Conservation (phyloP, 495 filamentous ascomycete genomes). For the Cercophora sp. region DNA sequence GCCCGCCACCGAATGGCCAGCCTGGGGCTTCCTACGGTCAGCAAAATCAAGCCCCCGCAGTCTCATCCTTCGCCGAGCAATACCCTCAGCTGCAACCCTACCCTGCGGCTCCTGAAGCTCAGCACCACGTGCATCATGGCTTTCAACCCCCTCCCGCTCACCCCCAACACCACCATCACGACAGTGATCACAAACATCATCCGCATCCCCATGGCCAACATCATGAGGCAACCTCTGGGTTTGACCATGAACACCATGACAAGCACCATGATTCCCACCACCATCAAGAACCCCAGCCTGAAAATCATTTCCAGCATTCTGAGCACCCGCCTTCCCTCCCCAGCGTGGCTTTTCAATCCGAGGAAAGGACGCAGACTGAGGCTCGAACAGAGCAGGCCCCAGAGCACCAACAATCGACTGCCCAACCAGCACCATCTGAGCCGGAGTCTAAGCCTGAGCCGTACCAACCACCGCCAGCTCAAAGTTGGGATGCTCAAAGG, state of each 20-base stretch:
- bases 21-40: slow-evolving; percentile 21
- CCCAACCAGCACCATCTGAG: slow-evolving; percentile 16
- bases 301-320: slow-evolving; percentile 21
- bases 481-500: slow-evolving; percentile 41
- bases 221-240: too few relatives aligned
- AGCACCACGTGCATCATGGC: slow-evolving; percentile 10
- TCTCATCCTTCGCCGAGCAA: slow-evolving; percentile 10
- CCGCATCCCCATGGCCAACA: slow-evolving; percentile 5
- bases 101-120: slow-evolving; percentile 16
- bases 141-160: slow-evolving; percentile 8
- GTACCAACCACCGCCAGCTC: slow-evolving; percentile 19
- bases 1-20: slow-evolving; percentile 20
- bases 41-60: slow-evolving; percentile 19
- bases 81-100: slow-evolving; percentile 15
- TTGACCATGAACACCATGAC: slow-evolving; percentile 14
- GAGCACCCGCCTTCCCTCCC: slow-evolving; percentile 20
- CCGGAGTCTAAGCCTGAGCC: slow-evolving; percentile 29
- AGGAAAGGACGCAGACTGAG: slow-evolving; percentile 34
- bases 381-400: slow-evolving; percentile 40
- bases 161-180: slow-evolving; percentile 9
- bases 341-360: slow-evolving; percentile 29
- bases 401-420: slow-evolving; percentile 25
- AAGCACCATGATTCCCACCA: slow-evolving; percentile 5
- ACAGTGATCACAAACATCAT: neutral
- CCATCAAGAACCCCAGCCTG: slow-evolving; percentile 14